These are phyloP conservation scores for Rosa chinensis DNA, from an alignment of 306 rosid species.

Conservation along the genomic window DNA sequence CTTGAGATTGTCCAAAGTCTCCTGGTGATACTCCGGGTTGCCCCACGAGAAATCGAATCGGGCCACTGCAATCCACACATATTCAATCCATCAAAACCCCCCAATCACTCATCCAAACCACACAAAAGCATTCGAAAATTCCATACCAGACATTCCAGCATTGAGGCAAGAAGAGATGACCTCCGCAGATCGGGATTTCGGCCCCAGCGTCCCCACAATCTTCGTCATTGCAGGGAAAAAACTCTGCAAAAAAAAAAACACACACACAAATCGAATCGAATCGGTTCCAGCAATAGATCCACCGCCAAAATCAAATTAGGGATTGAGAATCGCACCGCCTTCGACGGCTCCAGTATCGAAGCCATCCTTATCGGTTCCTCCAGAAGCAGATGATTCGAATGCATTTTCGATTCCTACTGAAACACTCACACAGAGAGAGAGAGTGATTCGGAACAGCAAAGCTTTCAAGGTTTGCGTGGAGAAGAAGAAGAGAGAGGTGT, in stretches of 20 bases:
- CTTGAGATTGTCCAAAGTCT: constrained; percentile 88
- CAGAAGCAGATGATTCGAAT: constrained; percentile 83
- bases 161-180: constrained; percentile 74
- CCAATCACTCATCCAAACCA: background rate
- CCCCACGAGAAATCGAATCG: constrained; percentile 97
- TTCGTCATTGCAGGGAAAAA: constrained; percentile 93
- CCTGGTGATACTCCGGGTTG: constrained; percentile 75
- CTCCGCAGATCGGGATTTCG: constrained; percentile 80
- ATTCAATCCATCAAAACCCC: constrained; percentile 16
- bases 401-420: constrained; percentile 55
- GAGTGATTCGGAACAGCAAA: too few species aligned
- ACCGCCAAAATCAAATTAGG: background rate
- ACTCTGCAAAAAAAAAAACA: constrained; percentile 40
- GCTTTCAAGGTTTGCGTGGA: background rate
- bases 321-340: constrained; percentile 47
- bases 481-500: background rate
- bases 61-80: constrained; percentile 58
- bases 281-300: constrained; percentile 24
- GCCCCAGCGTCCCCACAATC: constrained; percentile 96
- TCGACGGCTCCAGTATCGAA: constrained; percentile 91
- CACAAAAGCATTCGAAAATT: background rate
- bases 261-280: background rate
- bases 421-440: background rate
- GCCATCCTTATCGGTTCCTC: constrained; percentile 98
- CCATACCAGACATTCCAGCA: constrained; percentile 96